Evolutionary conservation across 805 yeast genomes (phyloP).

Genomic region (Saccharomyces mikatae): DNA sequence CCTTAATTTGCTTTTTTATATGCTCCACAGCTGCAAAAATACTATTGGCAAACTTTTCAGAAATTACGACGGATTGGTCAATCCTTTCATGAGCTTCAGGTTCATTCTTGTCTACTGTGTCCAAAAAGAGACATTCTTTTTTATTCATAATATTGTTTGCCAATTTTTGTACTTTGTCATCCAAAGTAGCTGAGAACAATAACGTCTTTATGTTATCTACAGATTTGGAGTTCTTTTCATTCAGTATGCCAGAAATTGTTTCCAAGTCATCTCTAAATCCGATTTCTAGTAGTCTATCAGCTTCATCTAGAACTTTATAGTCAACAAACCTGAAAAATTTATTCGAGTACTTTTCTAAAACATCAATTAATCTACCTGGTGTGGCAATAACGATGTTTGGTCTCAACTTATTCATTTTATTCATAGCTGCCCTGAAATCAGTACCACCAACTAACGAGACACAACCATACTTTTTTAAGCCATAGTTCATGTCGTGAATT

Average conservation of each 20-base stretch:
- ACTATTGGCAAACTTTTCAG: conserved; percentile 49
- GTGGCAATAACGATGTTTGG: conserved; percentile 73
- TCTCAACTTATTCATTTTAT: conserved; percentile 24
- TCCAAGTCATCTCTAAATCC: conserved; percentile 67
- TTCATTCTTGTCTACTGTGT: conserved; percentile 66
- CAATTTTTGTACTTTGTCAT: conserved; percentile 53
- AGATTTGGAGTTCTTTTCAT: conserved; percentile 26
- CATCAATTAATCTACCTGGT: conserved; percentile 76
- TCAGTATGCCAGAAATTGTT: conserved; percentile 45
- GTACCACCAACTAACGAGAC: conserved; percentile 65
- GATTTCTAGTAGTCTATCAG: conserved; percentile 75
- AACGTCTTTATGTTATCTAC: conserved; percentile 48
- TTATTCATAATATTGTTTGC: conserved; percentile 52
- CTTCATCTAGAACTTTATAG: conserved; percentile 79
- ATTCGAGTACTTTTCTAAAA: conserved; percentile 40
- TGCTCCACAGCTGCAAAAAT: conserved; percentile 50
- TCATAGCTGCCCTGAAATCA: conserved; percentile 34
- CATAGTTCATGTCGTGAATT: conserved; percentile 30
- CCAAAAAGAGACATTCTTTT: conserved; percentile 49
- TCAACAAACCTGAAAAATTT: conserved; percentile 45
- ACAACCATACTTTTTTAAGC: conserved; percentile 31
- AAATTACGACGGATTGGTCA: conserved; percentile 53
- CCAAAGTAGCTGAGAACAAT: conserved; percentile 84
- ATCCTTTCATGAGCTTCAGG: conserved; percentile 76
- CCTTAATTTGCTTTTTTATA: conserved; percentile 35